A percentile compares a stretch with the other conserved stretches of the same genome.
phyloP scores from a whole-genome alignment of 805 yeast species.

The Pichia kluyveri region DNA sequence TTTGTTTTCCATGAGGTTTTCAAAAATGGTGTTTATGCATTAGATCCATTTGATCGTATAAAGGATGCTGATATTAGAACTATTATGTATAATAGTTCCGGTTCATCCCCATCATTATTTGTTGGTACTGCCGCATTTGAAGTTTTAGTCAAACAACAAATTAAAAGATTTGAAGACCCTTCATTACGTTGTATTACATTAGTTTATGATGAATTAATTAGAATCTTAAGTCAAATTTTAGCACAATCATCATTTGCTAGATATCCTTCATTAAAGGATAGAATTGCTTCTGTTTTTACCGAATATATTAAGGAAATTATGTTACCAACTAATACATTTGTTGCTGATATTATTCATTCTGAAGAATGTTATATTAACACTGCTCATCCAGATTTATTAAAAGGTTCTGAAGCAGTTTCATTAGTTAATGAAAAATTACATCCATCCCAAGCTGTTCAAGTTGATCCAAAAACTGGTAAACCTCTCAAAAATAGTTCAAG shows the following conservation, averaged over 20 bases:
- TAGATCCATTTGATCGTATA: slow-evolving; percentile 95
- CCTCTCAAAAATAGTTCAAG: slow-evolving; percentile 28
- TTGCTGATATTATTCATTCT: slow-evolving; percentile 68
- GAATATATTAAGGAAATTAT: slow-evolving; percentile 72
- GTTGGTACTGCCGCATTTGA: slow-evolving; percentile 98
- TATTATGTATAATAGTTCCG: slow-evolving; percentile 92
- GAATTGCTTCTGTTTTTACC: slow-evolving; percentile 70
- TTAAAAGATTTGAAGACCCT: slow-evolving; percentile 91
- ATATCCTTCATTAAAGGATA: slow-evolving; percentile 86
- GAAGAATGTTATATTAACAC: slow-evolving; percentile 96
- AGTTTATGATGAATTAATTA: slow-evolving; percentile 88
- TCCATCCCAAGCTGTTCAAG: slow-evolving; percentile 59
- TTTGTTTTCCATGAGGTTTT: slow-evolving; percentile 95
- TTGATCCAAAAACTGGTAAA: slow-evolving; percentile 87
- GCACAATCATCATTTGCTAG: slow-evolving; percentile 76
- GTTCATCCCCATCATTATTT: slow-evolving; percentile 91
- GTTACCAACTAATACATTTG: slow-evolving; percentile 80
- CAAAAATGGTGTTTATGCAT: slow-evolving; percentile 82
- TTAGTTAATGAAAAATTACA: slow-evolving; percentile 83
- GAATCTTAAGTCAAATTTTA: slow-evolving; percentile 79
- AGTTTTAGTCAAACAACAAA: slow-evolving; percentile 89
- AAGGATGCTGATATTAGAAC: slow-evolving; percentile 94
- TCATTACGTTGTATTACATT: slow-evolving; percentile 78
- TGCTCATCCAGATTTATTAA: slow-evolving; percentile 92
- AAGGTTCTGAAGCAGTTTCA: slow-evolving; percentile 92